Percentiles rank a stretch among this genome's conserved stretches.
Evolutionary conservation across 2,329 filamentous ascomycete species (phyloP).

Genomic region (Rhytidhysteron rufulum): DNA sequence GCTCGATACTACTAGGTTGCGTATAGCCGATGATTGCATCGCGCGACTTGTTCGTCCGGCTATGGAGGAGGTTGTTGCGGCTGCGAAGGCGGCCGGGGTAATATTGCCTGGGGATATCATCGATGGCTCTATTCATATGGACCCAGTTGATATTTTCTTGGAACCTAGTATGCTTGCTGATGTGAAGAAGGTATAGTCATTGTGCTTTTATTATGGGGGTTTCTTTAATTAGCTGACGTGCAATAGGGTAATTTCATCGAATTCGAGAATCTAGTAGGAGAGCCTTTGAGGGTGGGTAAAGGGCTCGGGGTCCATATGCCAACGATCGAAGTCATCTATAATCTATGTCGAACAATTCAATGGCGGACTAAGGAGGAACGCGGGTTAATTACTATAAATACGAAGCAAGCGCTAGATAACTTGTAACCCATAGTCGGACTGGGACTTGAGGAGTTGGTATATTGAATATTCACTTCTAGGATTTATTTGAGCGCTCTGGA

Average conservation of each 20-base stretch:
- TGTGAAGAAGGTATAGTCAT: slow-evolving; percentile 40
- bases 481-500: no score
- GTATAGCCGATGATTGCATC: slow-evolving; percentile 43
- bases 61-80: slow-evolving; percentile 50
- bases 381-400: no score
- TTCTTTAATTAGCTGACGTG: no score
- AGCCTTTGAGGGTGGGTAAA: slow-evolving; percentile 53
- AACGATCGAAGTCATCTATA: slow-evolving; percentile 48
- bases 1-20: slow-evolving; percentile 50
- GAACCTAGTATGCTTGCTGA: slow-evolving; percentile 56
- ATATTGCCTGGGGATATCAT: slow-evolving; percentile 43
- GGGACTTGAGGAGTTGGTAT: no score
- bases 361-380: slow-evolving; percentile 46
- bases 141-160: slow-evolving; percentile 49
- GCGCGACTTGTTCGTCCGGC: slow-evolving; percentile 49
- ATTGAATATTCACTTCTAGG: no score
- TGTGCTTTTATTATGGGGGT: no score
- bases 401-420: no score
- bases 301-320: slow-evolving; percentile 48
- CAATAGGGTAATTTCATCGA: slow-evolving; percentile 54
- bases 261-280: slow-evolving; percentile 54
- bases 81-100: slow-evolving; percentile 43
- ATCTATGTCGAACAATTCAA: slow-evolving; percentile 47
- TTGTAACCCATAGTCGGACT: no score
- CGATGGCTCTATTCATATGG: slow-evolving; percentile 44